phyloP scores from a whole-genome alignment of 768 basidiomycete species.

The Cystobasidium onofrii region DNA sequence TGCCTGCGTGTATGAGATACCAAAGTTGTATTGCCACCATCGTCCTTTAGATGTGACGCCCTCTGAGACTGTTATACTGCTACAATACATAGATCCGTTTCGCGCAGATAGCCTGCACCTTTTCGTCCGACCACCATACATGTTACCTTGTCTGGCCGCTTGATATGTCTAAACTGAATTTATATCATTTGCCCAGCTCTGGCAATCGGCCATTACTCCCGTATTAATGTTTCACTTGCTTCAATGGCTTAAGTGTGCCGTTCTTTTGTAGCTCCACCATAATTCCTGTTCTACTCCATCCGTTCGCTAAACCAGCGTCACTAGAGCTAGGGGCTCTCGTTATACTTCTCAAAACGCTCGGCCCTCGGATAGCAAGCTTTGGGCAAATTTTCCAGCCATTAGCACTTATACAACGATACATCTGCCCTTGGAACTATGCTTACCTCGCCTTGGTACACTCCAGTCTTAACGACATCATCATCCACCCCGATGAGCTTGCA shows the following conservation, averaged over 20 bases:
- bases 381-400: no score
- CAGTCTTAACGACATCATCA: conserved; percentile 4
- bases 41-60: no score
- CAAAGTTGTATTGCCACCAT: background rate
- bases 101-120: background rate
- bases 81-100: background rate
- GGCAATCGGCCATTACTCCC: background rate
- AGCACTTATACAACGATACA: no score
- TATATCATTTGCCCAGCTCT: no score
- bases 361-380: conserved; percentile 19
- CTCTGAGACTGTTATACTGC: background rate
- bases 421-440: background rate
- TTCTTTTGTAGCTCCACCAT: conserved; percentile 5
- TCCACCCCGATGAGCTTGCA: conserved; percentile 22
- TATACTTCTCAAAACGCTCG: background rate
- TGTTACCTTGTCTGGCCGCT: background rate
- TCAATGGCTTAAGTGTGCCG: conserved; percentile 17
- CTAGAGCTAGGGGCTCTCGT: background rate
- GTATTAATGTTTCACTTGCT: background rate
- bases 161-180: no score
- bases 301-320: background rate
- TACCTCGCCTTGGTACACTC: conserved; percentile 19
- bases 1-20: background rate
- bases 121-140: background rate
- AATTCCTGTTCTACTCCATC: conserved; percentile 6